These are phyloP conservation scores for Ceratocystis alfenasii DNA, from an alignment of 2,329 filamentous ascomycete genomes.

Conservation along the genomic window DNA sequence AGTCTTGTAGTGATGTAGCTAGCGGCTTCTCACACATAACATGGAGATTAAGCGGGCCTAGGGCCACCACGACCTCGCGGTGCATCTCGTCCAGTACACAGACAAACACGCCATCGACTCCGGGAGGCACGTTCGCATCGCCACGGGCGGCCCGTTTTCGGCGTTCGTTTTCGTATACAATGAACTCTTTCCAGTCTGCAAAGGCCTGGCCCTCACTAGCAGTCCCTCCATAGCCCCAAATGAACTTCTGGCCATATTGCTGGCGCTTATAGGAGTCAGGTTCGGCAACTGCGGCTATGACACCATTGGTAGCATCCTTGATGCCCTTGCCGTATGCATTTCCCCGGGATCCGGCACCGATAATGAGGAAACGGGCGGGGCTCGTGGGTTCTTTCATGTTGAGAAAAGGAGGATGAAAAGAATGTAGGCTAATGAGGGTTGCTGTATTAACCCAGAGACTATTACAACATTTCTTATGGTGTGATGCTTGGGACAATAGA, in stretches of 20 bases:
- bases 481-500: background rate
- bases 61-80: slow-evolving; percentile 61
- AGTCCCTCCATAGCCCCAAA: slow-evolving; percentile 47
- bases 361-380: slow-evolving; percentile 59
- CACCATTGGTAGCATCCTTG: slow-evolving; percentile 49
- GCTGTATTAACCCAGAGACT: background rate
- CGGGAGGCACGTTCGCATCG: slow-evolving; percentile 35
- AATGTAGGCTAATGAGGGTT: background rate
- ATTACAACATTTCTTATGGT: too few species aligned
- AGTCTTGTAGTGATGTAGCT: slow-evolving; percentile 66
- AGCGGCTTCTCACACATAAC: slow-evolving; percentile 94
- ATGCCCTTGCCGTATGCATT: slow-evolving; percentile 61
- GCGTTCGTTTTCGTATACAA: slow-evolving; percentile 57
- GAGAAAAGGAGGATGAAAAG: background rate
- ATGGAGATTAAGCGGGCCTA: slow-evolving; percentile 61
- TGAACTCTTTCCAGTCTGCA: slow-evolving; percentile 58
- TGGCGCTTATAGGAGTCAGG: slow-evolving; percentile 65
- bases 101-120: slow-evolving; percentile 51
- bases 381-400: background rate
- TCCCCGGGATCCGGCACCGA: slow-evolving; percentile 73
- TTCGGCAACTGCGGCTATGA: slow-evolving; percentile 70
- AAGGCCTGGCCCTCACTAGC: slow-evolving; percentile 56
- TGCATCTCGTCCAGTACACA: slow-evolving; percentile 82
- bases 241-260: slow-evolving; percentile 56
- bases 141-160: slow-evolving; percentile 40